phyloP scores from a whole-genome alignment of 1,284 basidiomycete species.

The Porogramme epimiltina region DNA sequence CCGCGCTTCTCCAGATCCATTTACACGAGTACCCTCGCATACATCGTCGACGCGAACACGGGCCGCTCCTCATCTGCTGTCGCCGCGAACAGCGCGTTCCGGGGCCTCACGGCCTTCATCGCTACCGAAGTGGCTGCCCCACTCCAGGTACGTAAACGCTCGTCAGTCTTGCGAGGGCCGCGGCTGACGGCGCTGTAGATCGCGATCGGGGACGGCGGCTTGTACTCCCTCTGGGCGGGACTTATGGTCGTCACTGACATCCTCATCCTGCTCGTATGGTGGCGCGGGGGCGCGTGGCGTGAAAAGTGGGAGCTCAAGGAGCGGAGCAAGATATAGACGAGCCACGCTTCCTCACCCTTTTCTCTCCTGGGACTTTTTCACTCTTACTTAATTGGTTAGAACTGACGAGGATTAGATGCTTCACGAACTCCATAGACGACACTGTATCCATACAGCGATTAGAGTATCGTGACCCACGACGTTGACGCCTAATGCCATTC shows the following conservation, averaged over 20 bases:
- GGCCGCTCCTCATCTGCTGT: constrained; percentile 74
- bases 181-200: constrained; percentile 31
- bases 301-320: constrained; percentile 35
- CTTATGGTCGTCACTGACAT: constrained; percentile 54
- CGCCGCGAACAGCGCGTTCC: constrained; percentile 70
- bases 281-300: constrained; percentile 45
- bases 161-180: background rate
- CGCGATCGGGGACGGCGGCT: constrained; percentile 67
- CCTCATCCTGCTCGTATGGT: constrained; percentile 55
- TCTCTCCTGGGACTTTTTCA: too few species aligned
- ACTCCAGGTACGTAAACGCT: constrained; percentile 55
- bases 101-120: constrained; percentile 71
- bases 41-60: constrained; percentile 76
- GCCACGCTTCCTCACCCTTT: too few species aligned
- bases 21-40: constrained; percentile 72
- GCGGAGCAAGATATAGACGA: background rate
- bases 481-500: too few species aligned
- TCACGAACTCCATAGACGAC: background rate
- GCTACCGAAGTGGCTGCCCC: constrained; percentile 72
- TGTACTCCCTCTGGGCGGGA: constrained; percentile 75
- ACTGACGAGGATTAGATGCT: background rate
- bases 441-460: background rate
- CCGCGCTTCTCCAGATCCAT: constrained; percentile 60
- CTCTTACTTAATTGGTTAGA: too few species aligned
- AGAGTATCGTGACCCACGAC: too few species aligned